A percentile compares a stretch with the other conserved stretches of the same genome.
Conservation (phyloP, 169 alveolate species). For the Cryptosporidium andersoni region DNA sequence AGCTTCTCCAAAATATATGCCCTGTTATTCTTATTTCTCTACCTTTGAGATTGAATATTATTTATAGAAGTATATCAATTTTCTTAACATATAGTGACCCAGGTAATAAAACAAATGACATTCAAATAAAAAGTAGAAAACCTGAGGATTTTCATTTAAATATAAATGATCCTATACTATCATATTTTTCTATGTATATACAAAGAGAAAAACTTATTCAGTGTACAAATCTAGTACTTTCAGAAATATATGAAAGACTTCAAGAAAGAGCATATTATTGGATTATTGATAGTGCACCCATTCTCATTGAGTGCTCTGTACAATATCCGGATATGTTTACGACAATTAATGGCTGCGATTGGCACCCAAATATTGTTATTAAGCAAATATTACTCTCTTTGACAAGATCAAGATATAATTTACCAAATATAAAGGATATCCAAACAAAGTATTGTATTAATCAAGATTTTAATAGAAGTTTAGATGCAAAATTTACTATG, state of each 20-base stretch:
- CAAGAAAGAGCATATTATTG: slow-evolving; percentile 62
- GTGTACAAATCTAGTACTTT: background rate
- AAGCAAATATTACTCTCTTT: slow-evolving; percentile 38
- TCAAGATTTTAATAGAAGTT: background rate
- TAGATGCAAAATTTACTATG: background rate
- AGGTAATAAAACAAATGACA: slow-evolving; percentile 19
- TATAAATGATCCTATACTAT: slow-evolving; percentile 10
- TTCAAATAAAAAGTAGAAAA: background rate
- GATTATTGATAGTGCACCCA: slow-evolving; percentile 13
- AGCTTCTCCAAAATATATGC: slow-evolving; percentile 3
- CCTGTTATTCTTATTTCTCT: slow-evolving; percentile 43
- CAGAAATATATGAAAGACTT: slow-evolving; percentile 15
- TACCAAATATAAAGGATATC: background rate
- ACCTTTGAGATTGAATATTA: slow-evolving; percentile 17
- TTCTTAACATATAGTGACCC: slow-evolving; percentile 32
- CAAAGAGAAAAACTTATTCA: slow-evolving; percentile 1
- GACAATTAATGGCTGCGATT: slow-evolving; percentile 36
- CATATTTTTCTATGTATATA: slow-evolving; percentile 37
- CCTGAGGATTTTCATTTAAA: background rate
- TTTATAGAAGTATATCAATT: slow-evolving; percentile 32
- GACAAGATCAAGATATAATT: slow-evolving; percentile 9
- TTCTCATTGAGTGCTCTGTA: slow-evolving; percentile 4
- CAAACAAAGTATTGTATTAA: background rate
- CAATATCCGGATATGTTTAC: slow-evolving; percentile 9
- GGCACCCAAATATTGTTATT: slow-evolving; percentile 58